phyloP scores from a whole-genome alignment of 1,284 basidiomycete genomes.

The Naganishia liquefaciens region DNA sequence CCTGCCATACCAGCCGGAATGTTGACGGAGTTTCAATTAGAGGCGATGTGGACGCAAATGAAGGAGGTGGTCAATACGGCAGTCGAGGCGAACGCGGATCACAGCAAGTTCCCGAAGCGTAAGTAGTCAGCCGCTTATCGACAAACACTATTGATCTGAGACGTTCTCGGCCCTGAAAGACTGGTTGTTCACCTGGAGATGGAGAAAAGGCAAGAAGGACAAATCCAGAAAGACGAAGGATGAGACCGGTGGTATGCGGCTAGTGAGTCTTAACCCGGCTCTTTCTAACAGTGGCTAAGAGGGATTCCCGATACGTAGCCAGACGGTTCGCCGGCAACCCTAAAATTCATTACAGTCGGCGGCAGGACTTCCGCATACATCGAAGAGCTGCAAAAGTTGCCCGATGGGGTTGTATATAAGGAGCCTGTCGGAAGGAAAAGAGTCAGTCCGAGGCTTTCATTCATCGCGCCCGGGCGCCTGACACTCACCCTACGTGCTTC shows the following conservation, averaged over 20 bases:
- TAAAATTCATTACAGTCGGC: slow-evolving; percentile 75
- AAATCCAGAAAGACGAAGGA: slow-evolving; percentile 42
- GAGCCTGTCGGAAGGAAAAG: slow-evolving; percentile 20
- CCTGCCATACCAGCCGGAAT: slow-evolving; percentile 69
- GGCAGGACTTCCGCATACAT: slow-evolving; percentile 78
- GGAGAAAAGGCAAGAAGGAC: slow-evolving; percentile 72
- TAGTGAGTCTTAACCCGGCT: slow-evolving; percentile 22
- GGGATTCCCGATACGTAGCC: slow-evolving; percentile 56
- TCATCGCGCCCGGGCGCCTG: neutral
- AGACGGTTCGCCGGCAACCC: slow-evolving; percentile 68
- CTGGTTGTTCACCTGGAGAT: slow-evolving; percentile 54
- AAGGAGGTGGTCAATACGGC: slow-evolving; percentile 65
- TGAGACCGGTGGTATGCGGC: slow-evolving; percentile 30
- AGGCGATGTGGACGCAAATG: slow-evolving; percentile 62
- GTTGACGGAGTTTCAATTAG: slow-evolving; percentile 60
- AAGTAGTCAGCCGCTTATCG: neutral
- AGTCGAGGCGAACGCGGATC: slow-evolving; percentile 72
- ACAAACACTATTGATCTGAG: too few species aligned
- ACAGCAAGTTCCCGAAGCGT: slow-evolving; percentile 64
- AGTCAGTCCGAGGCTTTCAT: neutral
- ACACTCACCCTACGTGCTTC: neutral
- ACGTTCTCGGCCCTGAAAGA: slow-evolving; percentile 23
- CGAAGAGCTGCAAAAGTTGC: slow-evolving; percentile 63
- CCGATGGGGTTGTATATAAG: slow-evolving; percentile 49
- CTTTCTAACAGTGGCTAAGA: too few species aligned